phyloP scores from a whole-genome alignment of 495 filamentous ascomycete genomes.

The Hypoxylon fuscum region DNA sequence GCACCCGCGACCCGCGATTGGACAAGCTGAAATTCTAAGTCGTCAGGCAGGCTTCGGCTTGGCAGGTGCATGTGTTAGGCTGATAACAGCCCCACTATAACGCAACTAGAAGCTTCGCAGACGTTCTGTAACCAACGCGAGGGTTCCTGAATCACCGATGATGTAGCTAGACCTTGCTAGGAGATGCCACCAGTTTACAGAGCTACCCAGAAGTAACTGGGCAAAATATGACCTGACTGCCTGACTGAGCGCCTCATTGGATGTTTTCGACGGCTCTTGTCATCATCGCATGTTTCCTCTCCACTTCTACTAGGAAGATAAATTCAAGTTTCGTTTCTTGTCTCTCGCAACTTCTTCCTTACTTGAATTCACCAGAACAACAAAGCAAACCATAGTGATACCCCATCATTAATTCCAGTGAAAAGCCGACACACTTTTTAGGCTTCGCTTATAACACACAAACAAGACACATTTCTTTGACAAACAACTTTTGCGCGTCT shows the following conservation, averaged over 20 bases:
- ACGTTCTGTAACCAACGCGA: constrained; percentile 17
- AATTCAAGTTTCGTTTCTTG: constrained; percentile 25
- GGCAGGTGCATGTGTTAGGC: too few species aligned
- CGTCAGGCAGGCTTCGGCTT: constrained; percentile 21
- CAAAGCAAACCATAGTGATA: constrained; percentile 21
- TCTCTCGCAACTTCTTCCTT: constrained; percentile 12
- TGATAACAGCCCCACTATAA: constrained; percentile 24
- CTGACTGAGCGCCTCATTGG: constrained; percentile 16
- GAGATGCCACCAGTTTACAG: constrained; percentile 6
- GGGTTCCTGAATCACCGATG: constrained; percentile 31
- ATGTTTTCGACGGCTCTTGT: constrained; percentile 12
- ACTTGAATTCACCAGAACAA: constrained; percentile 15
- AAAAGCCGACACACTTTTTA: constrained; percentile 16
- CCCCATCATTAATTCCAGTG: not conserved
- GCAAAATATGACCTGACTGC: constrained; percentile 22
- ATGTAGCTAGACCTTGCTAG: constrained; percentile 31
- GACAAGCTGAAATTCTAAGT: constrained; percentile 7
- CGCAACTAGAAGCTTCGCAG: constrained; percentile 30
- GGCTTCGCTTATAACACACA: constrained; percentile 15
- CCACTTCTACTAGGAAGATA: constrained; percentile 29
- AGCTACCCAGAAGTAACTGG: constrained; percentile 15
- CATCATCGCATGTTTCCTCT: constrained; percentile 38
- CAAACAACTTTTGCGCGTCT: constrained; percentile 5
- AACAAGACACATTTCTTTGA: constrained; percentile 12
- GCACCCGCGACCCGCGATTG: constrained; percentile 14